phyloP scores from a whole-genome alignment of 108 stramenopile genomes.

The Cyclostephanos tholiformis region DNA sequence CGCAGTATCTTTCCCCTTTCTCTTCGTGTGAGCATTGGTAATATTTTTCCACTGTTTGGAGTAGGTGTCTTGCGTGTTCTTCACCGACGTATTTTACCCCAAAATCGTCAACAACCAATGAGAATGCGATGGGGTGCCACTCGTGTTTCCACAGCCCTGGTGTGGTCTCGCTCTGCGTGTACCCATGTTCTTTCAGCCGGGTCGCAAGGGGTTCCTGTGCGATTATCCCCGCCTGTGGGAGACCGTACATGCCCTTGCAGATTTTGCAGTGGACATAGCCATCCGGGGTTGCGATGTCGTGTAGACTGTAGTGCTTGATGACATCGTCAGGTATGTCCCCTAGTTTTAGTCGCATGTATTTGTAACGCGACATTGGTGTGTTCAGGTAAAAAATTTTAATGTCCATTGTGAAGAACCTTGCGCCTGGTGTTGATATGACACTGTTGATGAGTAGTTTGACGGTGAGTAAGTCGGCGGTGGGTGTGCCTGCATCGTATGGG shows the following conservation, averaged over 20 bases:
- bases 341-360: slow-evolving; percentile 48
- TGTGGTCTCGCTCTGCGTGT: slow-evolving; percentile 24
- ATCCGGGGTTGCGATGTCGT: slow-evolving; percentile 5
- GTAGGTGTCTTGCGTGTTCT: slow-evolving; percentile 3
- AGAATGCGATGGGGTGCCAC: slow-evolving; percentile 15
- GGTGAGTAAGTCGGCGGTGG: no score
- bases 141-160: slow-evolving; percentile 57
- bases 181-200: slow-evolving; percentile 25
- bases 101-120: slow-evolving; percentile 44
- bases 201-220: slow-evolving; percentile 18
- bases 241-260: slow-evolving; percentile 52
- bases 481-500: no score
- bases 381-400: slow-evolving; percentile 53
- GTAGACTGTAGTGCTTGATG: slow-evolving; percentile 44
- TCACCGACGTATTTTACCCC: slow-evolving; percentile 33
- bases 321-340: slow-evolving; percentile 30
- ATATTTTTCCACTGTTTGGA: neutral
- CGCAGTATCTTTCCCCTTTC: neutral
- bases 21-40: neutral
- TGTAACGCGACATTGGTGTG: slow-evolving; percentile 30
- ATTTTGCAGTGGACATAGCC: slow-evolving; percentile 28
- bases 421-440: neutral
- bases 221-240: slow-evolving; percentile 55
- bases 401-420: slow-evolving; percentile 40
- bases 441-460: no score